Base-by-base conservation (phyloP, 2,329 filamentous ascomycete species). In the Zasmidium angulare region DNA sequence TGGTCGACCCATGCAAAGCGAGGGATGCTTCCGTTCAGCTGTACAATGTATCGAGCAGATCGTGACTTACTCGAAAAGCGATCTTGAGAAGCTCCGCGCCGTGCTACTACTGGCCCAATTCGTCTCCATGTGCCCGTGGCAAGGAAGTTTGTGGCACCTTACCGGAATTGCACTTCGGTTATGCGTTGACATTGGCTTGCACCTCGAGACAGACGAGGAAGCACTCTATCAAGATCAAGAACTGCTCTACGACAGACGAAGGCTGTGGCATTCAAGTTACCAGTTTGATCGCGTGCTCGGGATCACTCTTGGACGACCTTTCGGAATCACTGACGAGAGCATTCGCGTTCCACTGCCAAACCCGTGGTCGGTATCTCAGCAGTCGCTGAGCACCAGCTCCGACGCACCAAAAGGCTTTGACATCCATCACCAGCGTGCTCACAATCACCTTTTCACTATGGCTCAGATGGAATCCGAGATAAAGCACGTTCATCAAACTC, bases 1-100 rank as follows among this genome's bases (percentile, higher is more conserved):
- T 2, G 60, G 64, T 11, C 63, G 72, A 29, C 60, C 67, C 20
- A 56, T 56, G 14, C 70, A 74, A 56, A 74, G 71, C 55, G 72
- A 75, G 53, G 72, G 71, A n/a, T 75, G 72, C 58, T 75, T 74
- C 60, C 62, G 65, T 14, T 74, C 73, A 6, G 73, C 73, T 14
- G 56, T 74, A 24, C 26, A 59, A 21, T 71, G 61, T 50, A 60
- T 72, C 51, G 72, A 75, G 31, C 67, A 66, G 10, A 63, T 71
- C 19, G 55, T 74, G 29, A 64, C 67, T 2, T 73, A 72, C 63
- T 70, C 69, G 2, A 69, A 67, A 40, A 73, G 68, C 52, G 69
- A 73, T 55, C 55, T 74, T 7, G 72, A 75, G 46, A 72, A 71
- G 22, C 65, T 75, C 21, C 66, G 68, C 1, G 56, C 65, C n/a